Base-by-base conservation (phyloP, 2,329 filamentous ascomycete genomes). In the Claviceps sp. region DNA sequence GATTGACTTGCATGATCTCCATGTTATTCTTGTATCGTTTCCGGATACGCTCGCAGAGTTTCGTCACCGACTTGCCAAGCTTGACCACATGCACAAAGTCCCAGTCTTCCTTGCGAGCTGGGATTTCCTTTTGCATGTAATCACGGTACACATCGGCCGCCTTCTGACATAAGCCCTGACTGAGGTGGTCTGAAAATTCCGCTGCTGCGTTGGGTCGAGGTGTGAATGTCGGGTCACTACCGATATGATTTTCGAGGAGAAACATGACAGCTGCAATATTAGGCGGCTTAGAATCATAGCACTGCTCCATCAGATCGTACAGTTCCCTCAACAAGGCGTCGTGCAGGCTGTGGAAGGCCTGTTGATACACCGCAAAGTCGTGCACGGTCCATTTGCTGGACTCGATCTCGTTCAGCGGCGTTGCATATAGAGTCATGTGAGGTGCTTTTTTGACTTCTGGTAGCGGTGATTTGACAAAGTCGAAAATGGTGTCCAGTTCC, bases 11-110 rank as follows among this genome's bases (percentile, higher is more conserved):
- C 81, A 95, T 85, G 54, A 97, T 86, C 56, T 89, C 84, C 1
- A 88, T 88, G 54, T 85, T 93, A 60, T 87, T 91, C 60, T 82
- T 82, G 68, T 95, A 98, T 48, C 91, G 82, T 70, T 97, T 97
- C 66, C 89, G 85, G 50, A 96, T 94, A 64, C 85, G 87, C 61
- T 95, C 84, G 56, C 86, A 88, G 37, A 96, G 75, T 58, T 87
- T 89, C 48, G 89, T 84, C 5, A 97, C 88, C 0, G 82, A 81
- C 64, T 93, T 88, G 16, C 90, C 89, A 24, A 98, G 78, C 62
- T 90, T 81, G 54, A 96, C 89, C 52, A 97, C 85, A 66, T 97
- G 88, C 56, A 80, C 85, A 64, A 95, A 91, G 59, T 96, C 82
- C 90, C 93, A 96, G 48, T 87, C 78, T 57, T 89, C 82, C 59